phyloP scores from a whole-genome alignment of 164 flowering plant genomes.

The Piper longum region DNA sequence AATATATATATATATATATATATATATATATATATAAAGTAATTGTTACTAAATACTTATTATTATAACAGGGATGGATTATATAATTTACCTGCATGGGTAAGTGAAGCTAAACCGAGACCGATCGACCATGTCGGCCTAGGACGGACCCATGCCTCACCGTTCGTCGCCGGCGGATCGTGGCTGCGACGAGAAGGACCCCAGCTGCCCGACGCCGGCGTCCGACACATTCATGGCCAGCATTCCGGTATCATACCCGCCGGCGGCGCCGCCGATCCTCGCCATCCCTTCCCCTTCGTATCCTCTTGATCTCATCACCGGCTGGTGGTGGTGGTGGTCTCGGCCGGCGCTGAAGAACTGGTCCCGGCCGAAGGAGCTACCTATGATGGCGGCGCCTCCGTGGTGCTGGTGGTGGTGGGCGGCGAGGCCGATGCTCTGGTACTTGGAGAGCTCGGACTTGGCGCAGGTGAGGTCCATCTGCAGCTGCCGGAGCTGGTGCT shows the following conservation, averaged over 20 bases:
- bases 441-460: slow-evolving; percentile 72
- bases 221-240: slow-evolving; percentile 41
- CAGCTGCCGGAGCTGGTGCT: slow-evolving; percentile 73
- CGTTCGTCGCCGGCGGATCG: slow-evolving; percentile 53
- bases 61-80: no score
- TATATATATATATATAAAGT: no score
- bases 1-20: no score
- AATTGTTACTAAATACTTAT: no score
- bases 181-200: slow-evolving; percentile 41
- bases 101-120: background rate
- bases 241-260: slow-evolving; percentile 29
- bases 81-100: background rate
- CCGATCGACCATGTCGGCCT: background rate
- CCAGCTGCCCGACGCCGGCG: slow-evolving; percentile 38
- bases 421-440: slow-evolving; percentile 44
- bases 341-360: slow-evolving; percentile 28
- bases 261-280: slow-evolving; percentile 5
- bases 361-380: slow-evolving; percentile 16
- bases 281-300: slow-evolving; percentile 22
- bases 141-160: slow-evolving; percentile 45
- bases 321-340: slow-evolving; percentile 30
- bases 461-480: slow-evolving; percentile 72
- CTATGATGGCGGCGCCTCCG: slow-evolving; percentile 18
- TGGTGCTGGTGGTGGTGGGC: slow-evolving; percentile 5
- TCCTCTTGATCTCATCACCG: slow-evolving; percentile 12